Base-by-base conservation (phyloP, 2,329 filamentous ascomycete species). In the Alternaria postmessia region DNA sequence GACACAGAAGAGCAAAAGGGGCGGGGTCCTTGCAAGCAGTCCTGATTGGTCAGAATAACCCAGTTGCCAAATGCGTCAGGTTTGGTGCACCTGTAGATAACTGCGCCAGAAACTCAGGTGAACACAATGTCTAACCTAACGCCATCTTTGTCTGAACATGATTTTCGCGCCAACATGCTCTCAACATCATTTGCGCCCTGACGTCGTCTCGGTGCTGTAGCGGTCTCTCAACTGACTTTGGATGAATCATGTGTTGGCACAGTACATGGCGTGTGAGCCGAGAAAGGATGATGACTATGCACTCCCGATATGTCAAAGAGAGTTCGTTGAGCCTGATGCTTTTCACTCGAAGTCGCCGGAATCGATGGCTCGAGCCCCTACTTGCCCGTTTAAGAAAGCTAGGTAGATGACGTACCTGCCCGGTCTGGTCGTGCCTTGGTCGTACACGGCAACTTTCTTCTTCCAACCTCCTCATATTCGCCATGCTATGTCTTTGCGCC, bases 41-140 rank as follows among this genome's bases (percentile, higher is more conserved):
- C 24, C 16, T 49, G 46, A 38, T 49, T 36, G 30, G 46, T 18
- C 22, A 16, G 7, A 8, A 14, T 7, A 16, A 26, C 46, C 52
- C 39, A 51, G 51, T 56, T 59, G 4, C 51, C 18, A 34, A 16
- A 51, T 51, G 39, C 14, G 46, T 32, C 32, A 51, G 20, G 20
- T 46, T 26, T 5, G 8, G 6, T 22, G 28, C 22, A 41, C 26
- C 18, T 34, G 52, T 54, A 14, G 57, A 51, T 46, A n/a, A 6
- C 7, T 4, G 46, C 32, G 26, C 32, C n/a, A n/a, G 24, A 18
- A 59, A 7, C n/a, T 18, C 11, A 24, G n/a, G 32, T 47, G 2
- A 47, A 34, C 7, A 51, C n/a, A 18, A 43, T 30, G 42, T 41
- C 39, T 36, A 41, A 36, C 28, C 24, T 36, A 32, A 41, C 30